Percentiles rank a stretch among this genome's conserved stretches.
phyloP scores from a whole-genome alignment of 352 stramenopile species.

The Peronospora destructor region DNA sequence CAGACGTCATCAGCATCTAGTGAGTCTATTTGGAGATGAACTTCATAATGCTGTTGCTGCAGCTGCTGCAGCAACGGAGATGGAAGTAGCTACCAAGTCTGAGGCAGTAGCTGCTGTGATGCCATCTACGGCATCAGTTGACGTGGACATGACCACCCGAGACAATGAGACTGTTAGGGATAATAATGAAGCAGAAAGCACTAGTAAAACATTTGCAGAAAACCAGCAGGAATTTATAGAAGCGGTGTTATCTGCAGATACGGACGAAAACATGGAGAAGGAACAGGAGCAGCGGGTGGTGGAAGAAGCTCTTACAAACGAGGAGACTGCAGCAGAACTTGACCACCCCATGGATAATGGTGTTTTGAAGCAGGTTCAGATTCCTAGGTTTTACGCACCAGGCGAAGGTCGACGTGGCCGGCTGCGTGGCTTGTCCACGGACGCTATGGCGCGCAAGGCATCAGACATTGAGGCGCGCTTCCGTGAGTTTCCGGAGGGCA shows the following conservation, averaged over 20 bases:
- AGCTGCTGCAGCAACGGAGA: constrained; percentile 6
- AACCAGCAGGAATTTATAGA: constrained; percentile 12
- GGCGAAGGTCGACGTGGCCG: constrained; percentile 54
- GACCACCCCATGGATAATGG: constrained; percentile 33
- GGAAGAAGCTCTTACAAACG: constrained; percentile 1
- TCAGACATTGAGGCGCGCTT: constrained; percentile 77
- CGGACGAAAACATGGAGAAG: constrained; percentile 26
- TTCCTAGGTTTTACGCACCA: constrained; percentile 68
- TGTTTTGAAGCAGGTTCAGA: constrained; percentile 25
- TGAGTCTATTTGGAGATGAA: constrained; percentile 75
- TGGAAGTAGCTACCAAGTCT: constrained; percentile 12
- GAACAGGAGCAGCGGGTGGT: constrained; percentile 12
- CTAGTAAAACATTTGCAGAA: constrained; percentile 6
- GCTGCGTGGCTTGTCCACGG: constrained; percentile 52
- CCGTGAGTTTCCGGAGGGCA: constrained; percentile 67
- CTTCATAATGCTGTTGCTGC: constrained; percentile 35
- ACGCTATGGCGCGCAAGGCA: constrained; percentile 54
- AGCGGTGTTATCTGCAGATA: constrained; percentile 7
- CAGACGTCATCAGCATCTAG: constrained; percentile 54
- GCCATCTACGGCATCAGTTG: constrained; percentile 18
- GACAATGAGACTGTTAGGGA: constrained; percentile 20
- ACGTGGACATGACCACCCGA: constrained; percentile 39
- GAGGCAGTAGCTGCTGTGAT: constrained; percentile 6
- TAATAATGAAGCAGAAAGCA: constrained; percentile 7
- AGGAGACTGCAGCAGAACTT: constrained; percentile 12